Evolutionary conservation across 1,284 basidiomycete genomes (phyloP), one percentile per base, ranked within the genome.

Genomic region (Melanopsichium pennsylvanicum): DNA sequence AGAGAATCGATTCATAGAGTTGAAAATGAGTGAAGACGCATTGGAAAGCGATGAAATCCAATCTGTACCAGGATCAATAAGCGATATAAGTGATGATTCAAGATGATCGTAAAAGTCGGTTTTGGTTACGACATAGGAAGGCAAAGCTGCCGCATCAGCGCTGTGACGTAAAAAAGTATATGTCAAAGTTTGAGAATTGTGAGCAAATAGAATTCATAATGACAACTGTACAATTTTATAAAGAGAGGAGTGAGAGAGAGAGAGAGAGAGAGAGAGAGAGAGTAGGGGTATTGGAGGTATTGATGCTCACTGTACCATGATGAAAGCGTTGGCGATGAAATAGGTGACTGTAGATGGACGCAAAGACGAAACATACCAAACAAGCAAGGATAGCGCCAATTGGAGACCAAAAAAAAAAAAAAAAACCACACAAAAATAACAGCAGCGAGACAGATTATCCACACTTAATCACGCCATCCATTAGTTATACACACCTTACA

Each of bases 111-210:
- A 83, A 39, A 83, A 81, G 13, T 67, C 72, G n/a, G 56, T 36
- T 47, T 81, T 81, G 39, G 67, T 55, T 10, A 46, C 29, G 34
- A 81, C 51, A 39, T 66, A 47, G 26, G 56, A 33, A 88, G 92
- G 91, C 87, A 91, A 67, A 87, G 90, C 63, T 89, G 93, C 74
- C 89, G 92, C 76, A 38, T 81, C 79, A 22, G 79, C 79, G 62
- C 67, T 73, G 25, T 51, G 22, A n/a, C n/a, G 21, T 22, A 6
- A 10, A 19, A 37, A 37, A 21, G n/a, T n/a, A n/a, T n/a, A n/a
- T n/a, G n/a, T n/a, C n/a, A n/a, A n/a, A n/a, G n/a, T n/a, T n/a
- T n/a, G n/a, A n/a, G n/a, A n/a, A n/a, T n/a, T n/a, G n/a, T n/a
- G n/a, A n/a, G n/a, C n/a, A n/a, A n/a, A n/a, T n/a, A n/a, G n/a